phyloP scores from a whole-genome alignment of 371 early-diverging fungal genomes.

The Amoeboaphelidium protococcarum region DNA sequence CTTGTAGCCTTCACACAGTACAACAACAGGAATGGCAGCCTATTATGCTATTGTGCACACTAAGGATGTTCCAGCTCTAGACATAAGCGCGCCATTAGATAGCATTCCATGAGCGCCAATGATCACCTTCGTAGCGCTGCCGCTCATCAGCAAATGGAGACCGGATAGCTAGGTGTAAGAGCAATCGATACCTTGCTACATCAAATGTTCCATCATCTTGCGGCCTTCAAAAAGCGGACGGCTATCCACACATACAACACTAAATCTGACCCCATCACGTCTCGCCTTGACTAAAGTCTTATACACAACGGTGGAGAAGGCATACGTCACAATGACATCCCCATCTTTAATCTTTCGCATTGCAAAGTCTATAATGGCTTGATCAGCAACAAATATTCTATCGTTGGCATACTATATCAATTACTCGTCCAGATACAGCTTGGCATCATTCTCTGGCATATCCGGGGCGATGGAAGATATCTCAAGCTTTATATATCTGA shows the following conservation, averaged over 20 bases:
- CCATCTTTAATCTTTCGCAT: slow-evolving; percentile 72
- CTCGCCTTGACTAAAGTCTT: slow-evolving; percentile 41
- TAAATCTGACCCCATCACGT: slow-evolving; percentile 38
- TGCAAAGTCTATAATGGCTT: slow-evolving; percentile 48
- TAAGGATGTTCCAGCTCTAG: slow-evolving; percentile 71
- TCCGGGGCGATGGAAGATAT: slow-evolving; percentile 40
- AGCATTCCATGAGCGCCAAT: slow-evolving; percentile 75
- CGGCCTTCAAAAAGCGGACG: slow-evolving; percentile 68
- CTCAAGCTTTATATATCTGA: slow-evolving; percentile 66
- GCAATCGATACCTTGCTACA: slow-evolving; percentile 39
- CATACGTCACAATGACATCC: slow-evolving; percentile 80
- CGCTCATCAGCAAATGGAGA: slow-evolving; percentile 18
- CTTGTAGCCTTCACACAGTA: slow-evolving; percentile 85
- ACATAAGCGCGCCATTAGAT: slow-evolving; percentile 74
- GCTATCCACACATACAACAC: slow-evolving; percentile 74
- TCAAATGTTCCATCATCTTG: slow-evolving; percentile 28
- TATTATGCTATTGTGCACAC: slow-evolving; percentile 73
- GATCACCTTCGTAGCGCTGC: slow-evolving; percentile 64
- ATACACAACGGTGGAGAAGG: slow-evolving; percentile 55
- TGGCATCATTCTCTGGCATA: slow-evolving; percentile 54
- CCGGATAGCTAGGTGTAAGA: slow-evolving; percentile 39
- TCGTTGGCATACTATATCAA: slow-evolving; percentile 76
- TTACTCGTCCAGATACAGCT: slow-evolving; percentile 26
- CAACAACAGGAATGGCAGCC: slow-evolving; percentile 73
- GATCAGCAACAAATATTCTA: slow-evolving; percentile 56